phyloP scores from a whole-genome alignment of 2,329 filamentous ascomycete genomes.

The Paraconiothyrium sp. region DNA sequence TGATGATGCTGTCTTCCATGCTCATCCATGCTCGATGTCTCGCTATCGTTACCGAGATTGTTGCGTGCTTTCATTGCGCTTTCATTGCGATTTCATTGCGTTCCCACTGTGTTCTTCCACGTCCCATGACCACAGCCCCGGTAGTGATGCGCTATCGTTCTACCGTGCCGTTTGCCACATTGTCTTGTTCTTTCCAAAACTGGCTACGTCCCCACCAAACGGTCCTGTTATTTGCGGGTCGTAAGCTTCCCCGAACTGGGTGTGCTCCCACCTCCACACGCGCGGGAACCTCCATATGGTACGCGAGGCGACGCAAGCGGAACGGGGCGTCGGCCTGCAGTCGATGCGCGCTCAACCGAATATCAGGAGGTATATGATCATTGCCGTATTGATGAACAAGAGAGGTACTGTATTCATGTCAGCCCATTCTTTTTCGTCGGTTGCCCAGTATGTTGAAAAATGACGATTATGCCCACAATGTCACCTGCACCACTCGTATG shows the following conservation, averaged over 20 bases:
- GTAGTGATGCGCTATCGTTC: constrained; percentile 15
- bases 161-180: neutral
- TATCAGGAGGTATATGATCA: constrained; percentile 50
- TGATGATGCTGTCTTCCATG: too few relatives aligned
- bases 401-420: constrained; percentile 45
- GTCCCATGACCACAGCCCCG: neutral
- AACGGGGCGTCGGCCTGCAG: neutral
- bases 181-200: neutral
- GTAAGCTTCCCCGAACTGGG: neutral
- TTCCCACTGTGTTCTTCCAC: too few relatives aligned
- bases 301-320: constrained; percentile 27
- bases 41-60: too few relatives aligned
- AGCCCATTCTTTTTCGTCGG: constrained; percentile 12
- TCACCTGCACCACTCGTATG: neutral
- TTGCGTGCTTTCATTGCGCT: too few relatives aligned
- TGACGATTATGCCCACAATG: neutral
- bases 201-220: neutral
- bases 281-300: neutral
- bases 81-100: too few relatives aligned
- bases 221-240: neutral
- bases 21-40: too few relatives aligned
- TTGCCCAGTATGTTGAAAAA: neutral
- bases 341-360: constrained; percentile 39
- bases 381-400: constrained; percentile 51
- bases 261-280: neutral